Conservation (phyloP, 2,329 filamentous ascomycete genomes). For the Beauveria caledonica region DNA sequence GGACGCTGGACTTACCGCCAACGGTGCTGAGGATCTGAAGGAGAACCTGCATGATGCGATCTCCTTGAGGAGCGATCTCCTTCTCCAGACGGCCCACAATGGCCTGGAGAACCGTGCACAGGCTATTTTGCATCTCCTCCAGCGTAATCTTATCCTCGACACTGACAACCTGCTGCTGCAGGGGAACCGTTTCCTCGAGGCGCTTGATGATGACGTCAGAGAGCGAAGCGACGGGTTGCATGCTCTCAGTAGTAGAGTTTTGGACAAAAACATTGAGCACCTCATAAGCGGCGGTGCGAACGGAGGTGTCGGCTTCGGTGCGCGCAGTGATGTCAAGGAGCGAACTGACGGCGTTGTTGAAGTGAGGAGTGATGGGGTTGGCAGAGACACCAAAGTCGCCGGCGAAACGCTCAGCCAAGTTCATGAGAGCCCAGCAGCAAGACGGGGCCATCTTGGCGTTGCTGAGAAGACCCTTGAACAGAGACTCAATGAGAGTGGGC, state of each 20-base stretch:
- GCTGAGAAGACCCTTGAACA: slow-evolving; percentile 84
- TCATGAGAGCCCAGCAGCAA: slow-evolving; percentile 99
- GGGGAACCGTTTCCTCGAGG: slow-evolving; percentile 77
- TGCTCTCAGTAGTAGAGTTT: slow-evolving; percentile 80
- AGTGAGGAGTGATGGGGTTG: slow-evolving; percentile 85
- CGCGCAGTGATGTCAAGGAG: slow-evolving; percentile 80
- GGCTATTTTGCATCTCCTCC: slow-evolving; percentile 95
- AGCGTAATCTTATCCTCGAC: slow-evolving; percentile 93
- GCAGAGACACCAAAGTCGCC: slow-evolving; percentile 68
- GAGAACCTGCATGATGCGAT: slow-evolving; percentile 86
- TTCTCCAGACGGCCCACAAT: slow-evolving; percentile 87
- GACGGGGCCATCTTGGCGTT: slow-evolving; percentile 96
- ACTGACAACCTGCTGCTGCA: slow-evolving; percentile 90
- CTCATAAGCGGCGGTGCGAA: slow-evolving; percentile 93
- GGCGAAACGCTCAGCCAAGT: slow-evolving; percentile 90
- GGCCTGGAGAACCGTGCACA: slow-evolving; percentile 82
- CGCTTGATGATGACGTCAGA: slow-evolving; percentile 86
- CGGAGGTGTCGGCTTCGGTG: slow-evolving; percentile 72
- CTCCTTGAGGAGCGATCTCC: slow-evolving; percentile 82
- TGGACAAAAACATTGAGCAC: slow-evolving; percentile 92
- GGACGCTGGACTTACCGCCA: slow-evolving; percentile 82
- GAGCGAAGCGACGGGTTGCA: slow-evolving; percentile 70
- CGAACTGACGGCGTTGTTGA: slow-evolving; percentile 82
- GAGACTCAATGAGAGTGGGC: slow-evolving; percentile 72
- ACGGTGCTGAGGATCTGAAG: slow-evolving; percentile 72